A percentile compares a stretch with the other conserved stretches of the same genome.
phyloP scores from a whole-genome alignment of 2,329 filamentous ascomycete species.

The Penicillium hordei region DNA sequence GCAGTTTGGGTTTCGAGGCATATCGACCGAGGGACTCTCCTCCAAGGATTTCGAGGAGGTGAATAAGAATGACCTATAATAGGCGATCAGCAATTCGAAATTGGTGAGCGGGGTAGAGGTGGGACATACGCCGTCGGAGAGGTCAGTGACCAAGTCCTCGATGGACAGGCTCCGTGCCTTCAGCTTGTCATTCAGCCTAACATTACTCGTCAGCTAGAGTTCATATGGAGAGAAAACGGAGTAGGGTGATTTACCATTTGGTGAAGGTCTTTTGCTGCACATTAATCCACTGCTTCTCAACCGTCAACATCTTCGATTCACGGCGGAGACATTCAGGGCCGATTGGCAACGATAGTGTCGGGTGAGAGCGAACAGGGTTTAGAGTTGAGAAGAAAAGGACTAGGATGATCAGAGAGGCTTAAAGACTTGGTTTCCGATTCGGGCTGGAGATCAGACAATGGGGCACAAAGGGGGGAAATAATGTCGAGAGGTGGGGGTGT shows the following conservation, averaged over 20 bases:
- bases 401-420: slow-evolving; percentile 7
- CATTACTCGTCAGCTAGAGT: neutral
- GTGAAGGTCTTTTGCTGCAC: slow-evolving; percentile 99
- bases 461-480: slow-evolving; percentile 4
- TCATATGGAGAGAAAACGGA: neutral
- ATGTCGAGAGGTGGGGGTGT: slow-evolving; percentile 3
- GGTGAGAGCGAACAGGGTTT: slow-evolving; percentile 9
- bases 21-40: slow-evolving; percentile 94
- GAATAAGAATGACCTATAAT: slow-evolving; percentile 86
- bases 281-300: slow-evolving; percentile 65
- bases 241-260: slow-evolving; percentile 70
- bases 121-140: slow-evolving; percentile 83
- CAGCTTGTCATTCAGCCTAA: slow-evolving; percentile 93
- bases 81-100: slow-evolving; percentile 7
- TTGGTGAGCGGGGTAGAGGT: neutral
- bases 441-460: slow-evolving; percentile 12
- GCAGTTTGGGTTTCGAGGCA: slow-evolving; percentile 91
- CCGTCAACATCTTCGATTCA: slow-evolving; percentile 44
- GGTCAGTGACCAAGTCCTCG: slow-evolving; percentile 81
- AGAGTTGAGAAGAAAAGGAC: neutral
- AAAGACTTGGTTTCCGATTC: slow-evolving; percentile 11
- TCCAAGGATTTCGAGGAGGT: slow-evolving; percentile 93
- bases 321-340: slow-evolving; percentile 33
- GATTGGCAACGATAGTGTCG: slow-evolving; percentile 17
- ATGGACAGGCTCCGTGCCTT: slow-evolving; percentile 74